phyloP scores from a whole-genome alignment of 2,329 filamentous ascomycete species.

The Nemania diffusa region DNA sequence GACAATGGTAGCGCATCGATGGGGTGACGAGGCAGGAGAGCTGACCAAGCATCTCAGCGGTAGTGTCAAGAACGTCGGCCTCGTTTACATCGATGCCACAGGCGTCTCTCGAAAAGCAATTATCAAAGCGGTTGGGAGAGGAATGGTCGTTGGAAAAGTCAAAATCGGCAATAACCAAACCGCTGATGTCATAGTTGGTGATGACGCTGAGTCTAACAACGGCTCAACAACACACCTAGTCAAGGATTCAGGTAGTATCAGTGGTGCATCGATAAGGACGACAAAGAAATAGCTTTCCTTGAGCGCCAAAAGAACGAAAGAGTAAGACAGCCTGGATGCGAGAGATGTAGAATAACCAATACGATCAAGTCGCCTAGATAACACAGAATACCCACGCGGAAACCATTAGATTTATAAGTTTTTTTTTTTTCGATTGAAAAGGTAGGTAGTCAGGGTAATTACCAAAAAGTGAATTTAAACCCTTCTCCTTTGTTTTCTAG shows the following conservation, averaged over 20 bases:
- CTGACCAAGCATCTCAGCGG: constrained; percentile 80
- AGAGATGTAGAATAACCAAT: not conserved
- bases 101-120: constrained; percentile 90
- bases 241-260: constrained; percentile 40
- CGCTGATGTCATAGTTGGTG: constrained; percentile 71
- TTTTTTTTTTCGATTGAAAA: too few species aligned
- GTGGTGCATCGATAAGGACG: constrained; percentile 37
- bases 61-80: constrained; percentile 93
- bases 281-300: constrained; percentile 34
- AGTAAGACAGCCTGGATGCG: not conserved
- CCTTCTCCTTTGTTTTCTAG: too few species aligned
- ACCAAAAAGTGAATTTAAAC: too few species aligned
- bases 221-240: constrained; percentile 32
- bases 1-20: constrained; percentile 88
- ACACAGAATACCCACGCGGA: constrained; percentile 3
- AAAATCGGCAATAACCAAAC: constrained; percentile 72
- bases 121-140: constrained; percentile 94
- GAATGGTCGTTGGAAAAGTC: constrained; percentile 90
- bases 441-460: too few species aligned
- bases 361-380: not conserved
- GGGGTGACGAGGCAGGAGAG: constrained; percentile 84
- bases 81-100: constrained; percentile 96
- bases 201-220: constrained; percentile 58
- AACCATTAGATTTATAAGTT: not conserved
- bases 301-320: not conserved